Percentiles rank a stretch among this genome's conserved stretches.
phyloP scores from a whole-genome alignment of 164 flowering plant species.

The Vitis labrusca region DNA sequence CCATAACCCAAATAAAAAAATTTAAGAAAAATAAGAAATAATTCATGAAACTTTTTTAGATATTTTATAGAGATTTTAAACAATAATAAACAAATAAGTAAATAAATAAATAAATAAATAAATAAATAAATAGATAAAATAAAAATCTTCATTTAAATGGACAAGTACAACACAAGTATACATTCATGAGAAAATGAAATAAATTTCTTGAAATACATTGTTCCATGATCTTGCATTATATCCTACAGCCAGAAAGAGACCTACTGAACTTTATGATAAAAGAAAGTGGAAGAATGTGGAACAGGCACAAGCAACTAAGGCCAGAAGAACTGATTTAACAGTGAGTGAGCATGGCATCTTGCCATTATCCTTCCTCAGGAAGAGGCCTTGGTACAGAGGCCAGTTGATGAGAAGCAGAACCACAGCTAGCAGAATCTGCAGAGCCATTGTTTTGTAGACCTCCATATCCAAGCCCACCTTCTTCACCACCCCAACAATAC shows the following conservation, averaged over 20 bases:
- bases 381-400: slow-evolving; percentile 60
- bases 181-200: no score
- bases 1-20: no score
- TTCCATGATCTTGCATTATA: neutral
- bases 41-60: no score
- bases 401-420: slow-evolving; percentile 46
- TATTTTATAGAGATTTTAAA: no score
- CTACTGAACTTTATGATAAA: no score
- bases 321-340: slow-evolving; percentile 35
- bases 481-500: slow-evolving; percentile 35
- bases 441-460: slow-evolving; percentile 15
- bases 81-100: no score
- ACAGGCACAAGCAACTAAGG: slow-evolving; percentile 35
- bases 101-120: no score
- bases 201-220: neutral
- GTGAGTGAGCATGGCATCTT: slow-evolving; percentile 51
- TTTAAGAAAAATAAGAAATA: no score
- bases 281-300: slow-evolving; percentile 1
- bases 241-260: no score
- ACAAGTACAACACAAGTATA: no score
- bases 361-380: slow-evolving; percentile 67
- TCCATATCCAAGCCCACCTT: slow-evolving; percentile 7
- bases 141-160: no score
- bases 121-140: no score
- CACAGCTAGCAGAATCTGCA: slow-evolving; percentile 52